A percentile compares a stretch with the other conserved stretches of the same genome.
Conservation (phyloP, 768 basidiomycete genomes). For the Coprinellus micaceus region DNA sequence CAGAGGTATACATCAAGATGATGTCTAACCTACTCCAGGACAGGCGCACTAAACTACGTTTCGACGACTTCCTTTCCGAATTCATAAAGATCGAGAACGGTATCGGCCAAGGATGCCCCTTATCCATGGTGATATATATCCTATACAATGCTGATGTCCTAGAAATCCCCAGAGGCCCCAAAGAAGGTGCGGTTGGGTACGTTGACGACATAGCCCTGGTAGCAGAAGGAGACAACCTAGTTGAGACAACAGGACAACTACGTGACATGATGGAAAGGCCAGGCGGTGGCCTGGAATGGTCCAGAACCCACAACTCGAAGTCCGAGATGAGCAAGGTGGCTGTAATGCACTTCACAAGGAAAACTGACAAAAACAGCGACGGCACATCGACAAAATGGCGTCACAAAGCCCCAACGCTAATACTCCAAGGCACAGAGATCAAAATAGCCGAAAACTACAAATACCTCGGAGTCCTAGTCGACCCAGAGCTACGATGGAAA, state of each 20-base stretch:
- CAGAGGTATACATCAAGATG: constrained; percentile 11
- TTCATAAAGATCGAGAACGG: constrained; percentile 17
- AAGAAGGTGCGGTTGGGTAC: too few species aligned
- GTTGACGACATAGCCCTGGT: too few species aligned
- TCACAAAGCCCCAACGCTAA: not conserved
- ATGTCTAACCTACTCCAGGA: constrained; percentile 7
- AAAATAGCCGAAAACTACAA: constrained; percentile 15
- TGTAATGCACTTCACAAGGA: constrained; percentile 21
- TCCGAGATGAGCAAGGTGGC: constrained; percentile 30
- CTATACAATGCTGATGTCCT: too few species aligned
- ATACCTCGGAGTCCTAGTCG: constrained; percentile 24
- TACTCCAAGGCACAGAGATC: constrained; percentile 9
- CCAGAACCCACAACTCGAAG: constrained; percentile 20
- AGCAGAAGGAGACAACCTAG: constrained; percentile 22
- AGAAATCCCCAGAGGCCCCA: too few species aligned
- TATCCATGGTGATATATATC: constrained; percentile 24
- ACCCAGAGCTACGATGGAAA: constrained; percentile 18
- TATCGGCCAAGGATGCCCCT: constrained; percentile 23
- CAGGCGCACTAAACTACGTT: constrained; percentile 15
- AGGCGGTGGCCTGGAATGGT: constrained; percentile 25
- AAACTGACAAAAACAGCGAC: not conserved
- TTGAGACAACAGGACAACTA: constrained; percentile 12
- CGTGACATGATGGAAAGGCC: constrained; percentile 22
- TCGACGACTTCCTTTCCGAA: too few species aligned
- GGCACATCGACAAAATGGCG: not conserved